phyloP scores from a whole-genome alignment of 257 asterid genomes.

The Buddleja alternifolia region DNA sequence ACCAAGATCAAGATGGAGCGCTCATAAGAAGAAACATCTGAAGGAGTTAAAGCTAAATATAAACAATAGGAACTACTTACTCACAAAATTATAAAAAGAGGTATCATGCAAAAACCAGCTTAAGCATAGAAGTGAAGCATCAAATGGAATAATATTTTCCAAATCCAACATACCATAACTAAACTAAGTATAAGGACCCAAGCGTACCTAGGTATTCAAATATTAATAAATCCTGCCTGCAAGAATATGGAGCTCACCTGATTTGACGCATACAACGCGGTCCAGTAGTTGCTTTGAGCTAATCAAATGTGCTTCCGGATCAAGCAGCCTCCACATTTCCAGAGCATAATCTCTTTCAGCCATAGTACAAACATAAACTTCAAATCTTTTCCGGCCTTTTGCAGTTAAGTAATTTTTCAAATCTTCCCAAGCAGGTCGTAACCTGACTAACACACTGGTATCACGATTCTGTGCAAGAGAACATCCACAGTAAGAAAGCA shows the following conservation, averaged over 20 bases:
- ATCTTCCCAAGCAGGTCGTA: slow-evolving; percentile 99
- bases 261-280: slow-evolving; percentile 91
- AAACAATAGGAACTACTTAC: neutral
- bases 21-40: neutral
- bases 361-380: slow-evolving; percentile 97
- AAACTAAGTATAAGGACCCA: neutral
- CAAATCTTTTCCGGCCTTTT: slow-evolving; percentile 94
- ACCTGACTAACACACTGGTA: slow-evolving; percentile 91
- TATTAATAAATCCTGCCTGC: neutral
- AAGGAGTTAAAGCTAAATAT: neutral
- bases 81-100: neutral
- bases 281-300: slow-evolving; percentile 66
- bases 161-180: slow-evolving; percentile 22
- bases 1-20: slow-evolving; percentile 20
- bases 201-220: slow-evolving; percentile 17
- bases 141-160: neutral
- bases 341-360: slow-evolving; percentile 99
- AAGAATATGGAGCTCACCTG: slow-evolving; percentile 54
- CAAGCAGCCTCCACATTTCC: slow-evolving; percentile 99
- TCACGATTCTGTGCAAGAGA: slow-evolving; percentile 76
- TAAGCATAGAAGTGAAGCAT: neutral
- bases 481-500: slow-evolving; percentile 34
- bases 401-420: slow-evolving; percentile 83
- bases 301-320: slow-evolving; percentile 83
- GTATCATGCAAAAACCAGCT: slow-evolving; percentile 3